Percentiles rank a stretch among this genome's conserved stretches.
These are phyloP conservation scores for Oryza brachyantha DNA, from an alignment of 176 grass and related monocot genomes.

Conservation along the genomic window DNA sequence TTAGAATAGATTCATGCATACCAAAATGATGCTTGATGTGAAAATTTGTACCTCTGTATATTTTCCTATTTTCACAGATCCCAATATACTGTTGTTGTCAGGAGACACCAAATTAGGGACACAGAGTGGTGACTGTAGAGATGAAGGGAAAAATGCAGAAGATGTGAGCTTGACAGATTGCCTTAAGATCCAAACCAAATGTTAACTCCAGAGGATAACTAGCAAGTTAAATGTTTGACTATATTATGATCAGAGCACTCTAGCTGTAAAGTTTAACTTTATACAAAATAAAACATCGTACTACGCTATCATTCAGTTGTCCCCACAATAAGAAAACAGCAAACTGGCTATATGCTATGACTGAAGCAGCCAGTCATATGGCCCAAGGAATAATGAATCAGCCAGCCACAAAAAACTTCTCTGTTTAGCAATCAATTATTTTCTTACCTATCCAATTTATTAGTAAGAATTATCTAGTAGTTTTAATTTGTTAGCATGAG, in stretches of 20 bases:
- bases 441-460: not conserved
- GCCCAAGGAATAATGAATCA: not conserved
- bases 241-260: not conserved
- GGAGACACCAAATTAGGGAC: conserved; percentile 74
- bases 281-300: not conserved
- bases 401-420: not conserved
- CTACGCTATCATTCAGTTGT: conserved; percentile 4
- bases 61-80: conserved; percentile 82
- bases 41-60: conserved; percentile 70
- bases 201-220: not conserved
- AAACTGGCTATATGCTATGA: not conserved
- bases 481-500: too few relatives aligned
- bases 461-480: not conserved
- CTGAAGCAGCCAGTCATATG: not conserved
- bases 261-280: not conserved
- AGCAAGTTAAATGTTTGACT: not conserved
- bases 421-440: not conserved
- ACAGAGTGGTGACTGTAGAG: conserved; percentile 67
- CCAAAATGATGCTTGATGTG: conserved; percentile 8
- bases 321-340: not conserved
- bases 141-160: conserved; percentile 15
- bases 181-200: not conserved
- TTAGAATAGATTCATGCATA: conserved; percentile 5
- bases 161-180: conserved; percentile 6
- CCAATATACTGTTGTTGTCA: conserved; percentile 58